A percentile compares a stretch with the other conserved stretches of the same genome.
phyloP scores from a whole-genome alignment of 2,329 filamentous ascomycete genomes.

The Epichloe brachyelytri region DNA sequence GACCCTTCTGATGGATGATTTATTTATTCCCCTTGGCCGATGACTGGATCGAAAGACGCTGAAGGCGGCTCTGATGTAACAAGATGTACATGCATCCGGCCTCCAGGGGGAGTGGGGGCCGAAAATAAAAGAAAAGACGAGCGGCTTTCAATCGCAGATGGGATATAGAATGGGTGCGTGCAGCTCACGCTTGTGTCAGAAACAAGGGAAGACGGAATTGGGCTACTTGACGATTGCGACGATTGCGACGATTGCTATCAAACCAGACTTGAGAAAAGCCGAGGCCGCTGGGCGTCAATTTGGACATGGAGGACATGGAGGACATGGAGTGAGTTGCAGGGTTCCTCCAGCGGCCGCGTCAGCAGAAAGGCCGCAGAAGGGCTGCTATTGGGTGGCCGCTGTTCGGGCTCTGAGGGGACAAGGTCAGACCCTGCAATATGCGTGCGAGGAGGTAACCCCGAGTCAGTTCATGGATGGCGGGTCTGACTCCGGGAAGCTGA shows the following conservation, averaged over 20 bases:
- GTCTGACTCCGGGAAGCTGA: background rate
- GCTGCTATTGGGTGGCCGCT: background rate
- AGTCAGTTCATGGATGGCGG: background rate
- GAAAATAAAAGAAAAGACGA: background rate
- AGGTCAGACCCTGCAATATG: background rate
- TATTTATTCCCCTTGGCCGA: background rate
- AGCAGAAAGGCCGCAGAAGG: conserved; percentile 7
- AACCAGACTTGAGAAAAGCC: background rate
- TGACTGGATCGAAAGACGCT: background rate
- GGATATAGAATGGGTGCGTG: background rate
- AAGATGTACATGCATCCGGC: background rate
- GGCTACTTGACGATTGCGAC: background rate
- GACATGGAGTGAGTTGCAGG: background rate
- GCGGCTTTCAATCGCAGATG: background rate
- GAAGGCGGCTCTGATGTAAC: background rate
- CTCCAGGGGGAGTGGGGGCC: background rate
- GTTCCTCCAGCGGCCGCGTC: conserved; percentile 8
- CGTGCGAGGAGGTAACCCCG: background rate
- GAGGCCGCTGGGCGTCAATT: background rate
- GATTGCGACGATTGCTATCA: background rate
- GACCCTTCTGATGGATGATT: conserved; percentile 19
- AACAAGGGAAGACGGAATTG: background rate
- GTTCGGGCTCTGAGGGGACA: background rate
- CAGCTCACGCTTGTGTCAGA: background rate
- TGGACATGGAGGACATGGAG: too few relatives aligned